These are phyloP conservation scores for Lolium rigidum DNA, from an alignment of 176 grass and related monocot genomes.

Conservation along the genomic window DNA sequence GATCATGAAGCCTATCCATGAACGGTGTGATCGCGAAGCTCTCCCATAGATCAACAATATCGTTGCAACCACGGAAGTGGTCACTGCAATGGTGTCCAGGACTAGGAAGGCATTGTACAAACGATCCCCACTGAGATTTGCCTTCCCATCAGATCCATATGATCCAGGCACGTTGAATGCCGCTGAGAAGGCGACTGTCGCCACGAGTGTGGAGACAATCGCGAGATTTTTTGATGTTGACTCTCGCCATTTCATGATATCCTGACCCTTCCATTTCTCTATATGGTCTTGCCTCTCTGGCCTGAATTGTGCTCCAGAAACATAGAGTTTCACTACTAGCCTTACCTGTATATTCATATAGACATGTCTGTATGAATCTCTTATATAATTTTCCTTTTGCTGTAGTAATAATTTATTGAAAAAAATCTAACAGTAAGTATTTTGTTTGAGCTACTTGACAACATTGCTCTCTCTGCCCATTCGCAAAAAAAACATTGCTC, in stretches of 20 bases:
- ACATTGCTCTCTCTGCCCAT: not conserved
- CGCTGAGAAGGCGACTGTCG: conserved; percentile 58
- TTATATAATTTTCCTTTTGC: not conserved
- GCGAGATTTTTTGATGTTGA: conserved; percentile 43
- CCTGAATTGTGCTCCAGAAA: conserved; percentile 41
- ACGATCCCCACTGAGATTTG: conserved; percentile 30
- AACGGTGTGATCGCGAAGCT: conserved; percentile 10
- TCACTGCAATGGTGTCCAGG: conserved; percentile 50
- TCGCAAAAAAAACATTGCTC: no score
- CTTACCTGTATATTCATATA: conserved; percentile 27
- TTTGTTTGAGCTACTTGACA: no score
- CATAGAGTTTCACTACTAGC: conserved; percentile 26
- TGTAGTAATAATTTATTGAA: not conserved
- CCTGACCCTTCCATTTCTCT: conserved; percentile 45
- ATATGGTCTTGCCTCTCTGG: conserved; percentile 59
- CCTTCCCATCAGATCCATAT: conserved; percentile 45
- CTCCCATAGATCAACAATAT: conserved; percentile 43
- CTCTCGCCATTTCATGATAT: conserved; percentile 52
- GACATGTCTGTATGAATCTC: not conserved
- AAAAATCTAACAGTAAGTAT: not conserved
- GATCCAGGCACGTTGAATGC: conserved; percentile 67
- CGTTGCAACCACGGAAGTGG: conserved; percentile 44
- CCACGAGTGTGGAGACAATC: conserved; percentile 56
- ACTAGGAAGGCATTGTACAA: conserved; percentile 44
- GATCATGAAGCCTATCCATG: conserved; percentile 41